Evolutionary conservation across 1,284 basidiomycete species (phyloP).

Genomic region (Trichosporon sp.): DNA sequence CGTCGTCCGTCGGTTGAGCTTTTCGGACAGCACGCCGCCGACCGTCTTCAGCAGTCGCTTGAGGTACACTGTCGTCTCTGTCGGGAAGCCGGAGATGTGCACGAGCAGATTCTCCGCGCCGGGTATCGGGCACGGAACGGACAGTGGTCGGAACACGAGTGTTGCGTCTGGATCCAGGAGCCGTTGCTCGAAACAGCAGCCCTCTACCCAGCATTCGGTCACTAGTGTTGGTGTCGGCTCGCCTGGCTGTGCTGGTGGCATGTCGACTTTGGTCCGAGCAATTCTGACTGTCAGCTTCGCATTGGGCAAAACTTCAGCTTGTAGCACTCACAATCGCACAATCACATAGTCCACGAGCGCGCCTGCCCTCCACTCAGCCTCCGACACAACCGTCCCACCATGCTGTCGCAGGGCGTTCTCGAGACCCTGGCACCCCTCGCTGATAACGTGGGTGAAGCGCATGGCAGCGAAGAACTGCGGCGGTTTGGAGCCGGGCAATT

Average conservation of each 20-base stretch:
- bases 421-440: constrained; percentile 29
- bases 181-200: constrained; percentile 34
- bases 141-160: constrained; percentile 39
- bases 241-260: not conserved
- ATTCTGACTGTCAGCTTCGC: not conserved
- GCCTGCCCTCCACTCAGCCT: constrained; percentile 29
- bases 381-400: constrained; percentile 31
- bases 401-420: constrained; percentile 32
- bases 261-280: not conserved
- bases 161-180: constrained; percentile 33
- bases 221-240: constrained; percentile 23
- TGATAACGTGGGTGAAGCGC: constrained; percentile 36
- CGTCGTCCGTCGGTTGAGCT: constrained; percentile 32
- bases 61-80: constrained; percentile 32
- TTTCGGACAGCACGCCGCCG: constrained; percentile 29
- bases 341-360: constrained; percentile 40
- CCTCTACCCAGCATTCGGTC: constrained; percentile 48
- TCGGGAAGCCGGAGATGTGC: constrained; percentile 39
- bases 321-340: constrained; percentile 38
- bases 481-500: not conserved
- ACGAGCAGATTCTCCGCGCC: constrained; percentile 22
- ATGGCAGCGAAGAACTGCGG: constrained; percentile 32
- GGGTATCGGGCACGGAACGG: constrained; percentile 30
- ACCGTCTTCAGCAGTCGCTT: constrained; percentile 34
- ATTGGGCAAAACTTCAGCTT: too few relatives aligned